Evolutionary conservation across 805 yeast species (phyloP).

Genomic region (Metschnikowia similis): DNA sequence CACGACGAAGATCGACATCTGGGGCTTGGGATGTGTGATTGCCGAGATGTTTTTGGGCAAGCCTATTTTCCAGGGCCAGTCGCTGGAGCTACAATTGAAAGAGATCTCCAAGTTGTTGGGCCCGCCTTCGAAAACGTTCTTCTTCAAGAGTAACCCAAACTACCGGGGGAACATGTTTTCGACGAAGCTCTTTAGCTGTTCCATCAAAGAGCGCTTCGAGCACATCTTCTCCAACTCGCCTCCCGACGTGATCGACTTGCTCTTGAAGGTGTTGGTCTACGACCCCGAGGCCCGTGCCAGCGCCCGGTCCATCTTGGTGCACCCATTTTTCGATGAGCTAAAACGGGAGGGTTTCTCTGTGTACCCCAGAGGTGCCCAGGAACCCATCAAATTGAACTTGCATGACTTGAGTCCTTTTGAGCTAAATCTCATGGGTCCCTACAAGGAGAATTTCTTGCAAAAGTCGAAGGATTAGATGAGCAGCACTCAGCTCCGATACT

Average conservation of each 20-base stretch:
- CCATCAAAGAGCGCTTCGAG: constrained; percentile 45
- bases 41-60: constrained; percentile 91
- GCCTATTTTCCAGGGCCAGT: constrained; percentile 93
- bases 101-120: constrained; percentile 90
- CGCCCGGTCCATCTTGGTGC: constrained; percentile 79
- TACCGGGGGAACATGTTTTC: constrained; percentile 73
- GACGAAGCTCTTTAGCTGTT: constrained; percentile 55
- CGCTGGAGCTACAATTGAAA: constrained; percentile 81
- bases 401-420: constrained; percentile 73
- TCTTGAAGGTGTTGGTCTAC: constrained; percentile 78
- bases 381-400: constrained; percentile 41
- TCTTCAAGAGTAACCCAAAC: constrained; percentile 68
- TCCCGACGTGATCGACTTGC: constrained; percentile 78
- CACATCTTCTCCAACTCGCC: constrained; percentile 64
- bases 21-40: constrained; percentile 97
- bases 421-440: constrained; percentile 44
- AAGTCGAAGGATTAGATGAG: not conserved
- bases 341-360: constrained; percentile 53
- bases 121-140: constrained; percentile 69
- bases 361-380: constrained; percentile 49
- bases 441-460: constrained; percentile 29
- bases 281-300: constrained; percentile 81
- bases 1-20: constrained; percentile 87
- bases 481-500: not conserved
- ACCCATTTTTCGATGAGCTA: constrained; percentile 84